phyloP scores from a whole-genome alignment of 1,139 yeast species.

The Candida mesenterica region DNA sequence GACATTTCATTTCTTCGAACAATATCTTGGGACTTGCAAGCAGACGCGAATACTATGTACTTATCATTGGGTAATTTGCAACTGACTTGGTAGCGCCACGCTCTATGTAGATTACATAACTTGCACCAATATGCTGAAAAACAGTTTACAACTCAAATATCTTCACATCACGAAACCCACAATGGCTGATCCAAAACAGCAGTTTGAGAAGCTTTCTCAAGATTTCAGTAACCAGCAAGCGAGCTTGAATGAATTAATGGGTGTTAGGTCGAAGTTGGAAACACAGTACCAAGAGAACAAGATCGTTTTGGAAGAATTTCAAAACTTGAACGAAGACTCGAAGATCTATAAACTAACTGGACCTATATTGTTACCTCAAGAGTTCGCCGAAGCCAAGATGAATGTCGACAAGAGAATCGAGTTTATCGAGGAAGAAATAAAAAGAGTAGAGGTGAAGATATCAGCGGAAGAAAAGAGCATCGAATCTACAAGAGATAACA shows the following conservation, averaged over 20 bases:
- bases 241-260: constrained; percentile 45
- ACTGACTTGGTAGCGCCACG: too few relatives aligned
- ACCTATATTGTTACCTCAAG: constrained; percentile 89
- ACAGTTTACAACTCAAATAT: too few relatives aligned
- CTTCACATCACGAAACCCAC: too few relatives aligned
- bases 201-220: constrained; percentile 42
- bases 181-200: constrained; percentile 29
- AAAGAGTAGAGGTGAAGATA: constrained; percentile 61
- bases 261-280: constrained; percentile 67
- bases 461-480: constrained; percentile 49
- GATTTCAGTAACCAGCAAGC: constrained; percentile 38
- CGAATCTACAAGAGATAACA: constrained; percentile 48
- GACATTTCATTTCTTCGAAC: too few relatives aligned
- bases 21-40: too few relatives aligned
- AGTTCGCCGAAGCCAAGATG: constrained; percentile 70
- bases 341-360: constrained; percentile 89
- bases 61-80: too few relatives aligned
- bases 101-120: too few relatives aligned
- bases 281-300: constrained; percentile 87
- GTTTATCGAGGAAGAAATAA: constrained; percentile 76
- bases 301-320: constrained; percentile 84
- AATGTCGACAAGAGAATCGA: constrained; percentile 88
- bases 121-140: background rate
- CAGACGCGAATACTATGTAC: too few relatives aligned
- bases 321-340: constrained; percentile 53